Base-by-base conservation (phyloP, 352 stramenopile genomes). In the Hyaloperonospora arabidopsidis region DNA sequence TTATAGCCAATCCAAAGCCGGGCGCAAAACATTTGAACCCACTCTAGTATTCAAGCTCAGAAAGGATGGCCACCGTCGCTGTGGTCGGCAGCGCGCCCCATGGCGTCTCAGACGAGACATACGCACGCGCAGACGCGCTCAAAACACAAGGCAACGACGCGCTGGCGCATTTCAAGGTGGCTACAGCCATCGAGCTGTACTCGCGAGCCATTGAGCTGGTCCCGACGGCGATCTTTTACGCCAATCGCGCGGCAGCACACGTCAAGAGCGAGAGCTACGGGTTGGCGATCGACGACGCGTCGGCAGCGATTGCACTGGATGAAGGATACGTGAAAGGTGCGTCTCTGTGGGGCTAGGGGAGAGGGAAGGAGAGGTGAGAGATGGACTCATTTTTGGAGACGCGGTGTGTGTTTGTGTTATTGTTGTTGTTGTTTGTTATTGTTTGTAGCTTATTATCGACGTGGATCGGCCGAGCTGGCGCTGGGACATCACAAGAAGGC, bases 201-300 rank as follows among this genome's bases (percentile, higher is more conserved):
- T 87, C 85, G 45, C 61, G 84, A 40, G 93, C 90, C 15, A 97
- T 97, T 51, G 79, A 74, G 54, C 67, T 97, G 18, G 59, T 57
- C 15, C 87, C 89, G 12, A 96, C 83, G 14, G 88, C 93, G 28
- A 95, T 97, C 61, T 96, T 95, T 72, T 97, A 95, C 57, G 77
- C 88, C 41, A 98, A 98, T 72, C 82, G 94, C 19, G 95, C 97
- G 5, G 89, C 97, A 49, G 95, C 95, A 18, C 97, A 98, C 69
- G 93, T 99, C 59, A 98, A 98, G 67, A 94, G 96, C 53, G 97
- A 99, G 76, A 97, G 93, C 74, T 99, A 98, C 70, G 97, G 96
- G 1, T 71, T 98, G 5, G 97, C 97, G 8, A 98, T 99, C 47
- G 70, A 89, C 22, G 97, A 99, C 62, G 95, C 96, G 11, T 95